Evolutionary conservation across 257 asterid genomes (phyloP), one percentile per base, ranked within the genome.

Genomic region (Linaria vulgaris): DNA sequence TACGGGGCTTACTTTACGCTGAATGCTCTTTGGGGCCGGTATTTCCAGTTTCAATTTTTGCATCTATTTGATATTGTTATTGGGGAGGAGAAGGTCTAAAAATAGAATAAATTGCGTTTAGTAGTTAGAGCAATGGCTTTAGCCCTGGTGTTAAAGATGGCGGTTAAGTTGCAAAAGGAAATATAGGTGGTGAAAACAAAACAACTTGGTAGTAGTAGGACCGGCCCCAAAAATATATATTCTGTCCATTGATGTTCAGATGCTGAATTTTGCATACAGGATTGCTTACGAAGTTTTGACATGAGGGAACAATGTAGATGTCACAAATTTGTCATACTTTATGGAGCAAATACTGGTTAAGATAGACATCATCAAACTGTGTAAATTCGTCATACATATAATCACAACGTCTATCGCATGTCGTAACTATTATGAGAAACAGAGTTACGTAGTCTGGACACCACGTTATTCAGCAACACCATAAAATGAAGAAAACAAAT

Each of bases 341-440:
- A 23, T 34, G 56, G 15, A 60, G 59, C 66, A 55, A 55, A 43
- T 37, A 61, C 23, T 12, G 60, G 27, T 58, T 53, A 20, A 13
- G 63, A 31, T 27, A 53, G 19, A 13, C 39, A n/a, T 44, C 17
- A 21, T 15, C 16, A 44, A 41, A 23, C 17, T 59, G 5, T 5
- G 14, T 27, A n/a, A 45, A 57, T 45, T 17, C 37, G 44, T 10
- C 24, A 45, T 9, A 25, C 41, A 13, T n/a, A 45, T 22, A n/a
- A 38, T 15, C 14, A 45, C 19, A 48, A 20, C n/a, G n/a, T n/a
- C n/a, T n/a, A 24, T 57, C 54, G 20, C 8, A 43, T 12, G 34
- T 54, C 45, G 50, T 44, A 23, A 53, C 38, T 20, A n/a, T n/a
- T n/a, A 24, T 21, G 43, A 12, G 46, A n/a, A n/a, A n/a, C n/a